Evolutionary conservation across 768 basidiomycete genomes (phyloP), one percentile per base, ranked within the genome.

Genomic region (Leccinum uliginosum): DNA sequence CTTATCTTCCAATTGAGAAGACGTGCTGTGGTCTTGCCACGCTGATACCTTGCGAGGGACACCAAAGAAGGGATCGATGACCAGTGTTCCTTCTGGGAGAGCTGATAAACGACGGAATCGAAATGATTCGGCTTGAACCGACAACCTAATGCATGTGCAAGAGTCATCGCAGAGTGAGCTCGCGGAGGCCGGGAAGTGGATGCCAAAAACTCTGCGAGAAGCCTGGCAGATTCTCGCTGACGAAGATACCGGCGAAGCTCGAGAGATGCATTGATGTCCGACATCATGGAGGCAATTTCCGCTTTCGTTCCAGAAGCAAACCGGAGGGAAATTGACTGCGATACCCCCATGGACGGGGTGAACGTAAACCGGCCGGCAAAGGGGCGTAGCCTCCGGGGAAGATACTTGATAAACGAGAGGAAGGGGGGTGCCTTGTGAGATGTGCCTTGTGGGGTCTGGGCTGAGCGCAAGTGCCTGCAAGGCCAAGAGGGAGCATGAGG

Each of bases 1-100:
- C 82, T 80, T 7, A 80, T 74, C 49, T 81, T 80, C 87, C 87
- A 91, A 67, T 92, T 84, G 59, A 92, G 76, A 23, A 91, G 74
- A 29, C 83, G 79, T 29, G 71, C 61, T 3, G 82, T 84, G 2
- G 78, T 75, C 53, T 72, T 73, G 43, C 80, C 79, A 15, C 78
- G 74, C 24, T 83, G 79, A 35, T 73, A 67, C 59, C 73, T 75
- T 51, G 79, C 86, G 19, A 83, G 72, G 27, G 72, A 68, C 53
- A 83, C 80, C 17, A 83, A 64, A 19, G 70, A 58, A n/a, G 82
- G 71, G 6, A 91, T 70, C 12, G 73, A 64, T 32, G 70, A 57
- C 87, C 89, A 91, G 30, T 74, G 65, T 26, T 72, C 74, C 49
- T 65, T 64, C 7, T 70, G 62, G 19, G 84, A 80, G 24, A 89